Evolutionary conservation across 2,329 filamentous ascomycete genomes (phyloP).

Genomic region (Paecilomyces formosus): DNA sequence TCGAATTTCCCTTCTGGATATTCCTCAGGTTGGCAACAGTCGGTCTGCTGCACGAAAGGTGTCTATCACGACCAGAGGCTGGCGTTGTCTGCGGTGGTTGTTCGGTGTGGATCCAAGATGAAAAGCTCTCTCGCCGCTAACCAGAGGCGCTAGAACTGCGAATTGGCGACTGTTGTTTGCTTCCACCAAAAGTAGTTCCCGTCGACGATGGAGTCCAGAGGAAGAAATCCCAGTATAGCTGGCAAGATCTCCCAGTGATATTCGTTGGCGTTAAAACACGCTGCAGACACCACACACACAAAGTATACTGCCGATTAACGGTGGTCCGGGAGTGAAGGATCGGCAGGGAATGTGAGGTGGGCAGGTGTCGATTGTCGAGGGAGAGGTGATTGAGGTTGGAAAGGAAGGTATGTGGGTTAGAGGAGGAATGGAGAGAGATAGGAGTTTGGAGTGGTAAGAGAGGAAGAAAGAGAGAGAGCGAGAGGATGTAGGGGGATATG

Average conservation of each 20-base stretch:
- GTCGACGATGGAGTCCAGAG: background rate
- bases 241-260: too few species aligned
- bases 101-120: background rate
- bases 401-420: conserved; percentile 5
- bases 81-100: background rate
- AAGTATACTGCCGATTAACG: conserved; percentile 4
- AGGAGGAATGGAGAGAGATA: conserved; percentile 10
- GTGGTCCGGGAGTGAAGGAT: conserved; percentile 13
- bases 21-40: background rate
- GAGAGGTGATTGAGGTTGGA: conserved; percentile 5
- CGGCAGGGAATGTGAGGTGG: conserved; percentile 10
- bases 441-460: conserved; percentile 8
- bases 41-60: background rate
- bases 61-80: background rate
- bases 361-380: conserved; percentile 1
- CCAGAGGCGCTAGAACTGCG: background rate
- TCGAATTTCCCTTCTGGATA: conserved; percentile 8
- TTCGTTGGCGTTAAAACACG: conserved; percentile 5
- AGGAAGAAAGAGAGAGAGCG: background rate
- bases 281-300: background rate
- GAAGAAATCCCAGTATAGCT: background rate
- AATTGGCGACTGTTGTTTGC: background rate
- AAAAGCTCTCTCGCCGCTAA: background rate
- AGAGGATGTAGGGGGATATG: background rate
- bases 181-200: background rate